A percentile compares a stretch with the other conserved stretches of the same genome.
Conservation (phyloP, 2,329 filamentous ascomycete species). For the Sordariomycetes sp. region DNA sequence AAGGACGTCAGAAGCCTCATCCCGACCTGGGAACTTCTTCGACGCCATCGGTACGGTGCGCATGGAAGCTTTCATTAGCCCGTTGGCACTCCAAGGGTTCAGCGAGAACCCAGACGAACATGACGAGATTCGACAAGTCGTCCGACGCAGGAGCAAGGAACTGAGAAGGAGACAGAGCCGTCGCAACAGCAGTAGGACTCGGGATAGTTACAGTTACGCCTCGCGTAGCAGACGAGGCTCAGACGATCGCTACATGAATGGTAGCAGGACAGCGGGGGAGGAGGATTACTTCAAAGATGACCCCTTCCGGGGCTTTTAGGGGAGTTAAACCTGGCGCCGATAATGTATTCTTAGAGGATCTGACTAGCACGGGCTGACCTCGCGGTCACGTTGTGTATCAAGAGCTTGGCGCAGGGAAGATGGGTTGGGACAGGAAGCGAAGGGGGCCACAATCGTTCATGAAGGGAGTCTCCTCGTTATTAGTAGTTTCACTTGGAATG, state of each 20-base stretch:
- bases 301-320: slow-evolving; percentile 52
- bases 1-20: slow-evolving; percentile 48
- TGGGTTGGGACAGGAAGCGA: too few relatives aligned
- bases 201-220: slow-evolving; percentile 36
- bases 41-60: slow-evolving; percentile 84
- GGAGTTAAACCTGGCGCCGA: neutral
- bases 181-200: slow-evolving; percentile 42
- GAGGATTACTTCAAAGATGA: slow-evolving; percentile 52
- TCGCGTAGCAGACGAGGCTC: slow-evolving; percentile 32
- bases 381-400: neutral
- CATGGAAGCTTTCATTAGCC: slow-evolving; percentile 93
- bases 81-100: slow-evolving; percentile 39
- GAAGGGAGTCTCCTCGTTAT: too few relatives aligned
- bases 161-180: slow-evolving; percentile 41
- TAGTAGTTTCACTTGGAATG: too few relatives aligned
- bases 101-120: slow-evolving; percentile 38
- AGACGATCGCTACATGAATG: slow-evolving; percentile 38
- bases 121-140: slow-evolving; percentile 37
- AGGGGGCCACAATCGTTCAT: too few relatives aligned
- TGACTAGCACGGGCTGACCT: neutral
- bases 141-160: slow-evolving; percentile 47
- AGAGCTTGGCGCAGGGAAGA: too few relatives aligned
- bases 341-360: neutral
- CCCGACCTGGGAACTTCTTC: slow-evolving; percentile 57
- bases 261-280: slow-evolving; percentile 36